Conservation (phyloP, 2,329 filamentous ascomycete species). For the Phialophora chinensis region DNA sequence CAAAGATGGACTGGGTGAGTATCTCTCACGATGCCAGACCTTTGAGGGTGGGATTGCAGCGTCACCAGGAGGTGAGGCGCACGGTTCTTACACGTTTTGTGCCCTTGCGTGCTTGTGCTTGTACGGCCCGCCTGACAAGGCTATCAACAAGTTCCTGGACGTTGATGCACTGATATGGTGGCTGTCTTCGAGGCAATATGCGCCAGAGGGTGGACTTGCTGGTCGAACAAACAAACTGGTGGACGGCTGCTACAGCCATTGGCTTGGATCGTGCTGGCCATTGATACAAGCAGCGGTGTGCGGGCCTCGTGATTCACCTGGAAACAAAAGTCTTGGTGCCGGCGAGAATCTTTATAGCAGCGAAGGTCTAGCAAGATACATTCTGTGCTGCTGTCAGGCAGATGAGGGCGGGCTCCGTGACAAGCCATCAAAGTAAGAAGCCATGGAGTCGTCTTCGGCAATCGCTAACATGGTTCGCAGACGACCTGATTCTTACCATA, state of each 20-base stretch:
- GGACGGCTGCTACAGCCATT: slow-evolving; percentile 97
- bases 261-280: slow-evolving; percentile 95
- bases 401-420: slow-evolving; percentile 85
- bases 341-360: slow-evolving; percentile 69
- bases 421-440: slow-evolving; percentile 83
- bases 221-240: slow-evolving; percentile 97
- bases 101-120: slow-evolving; percentile 87
- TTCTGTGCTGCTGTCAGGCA: slow-evolving; percentile 82
- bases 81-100: slow-evolving; percentile 96
- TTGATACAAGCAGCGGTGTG: slow-evolving; percentile 80
- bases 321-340: slow-evolving; percentile 8
- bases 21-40: slow-evolving; percentile 76
- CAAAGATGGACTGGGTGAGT: slow-evolving; percentile 75
- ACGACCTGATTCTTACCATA: slow-evolving; percentile 85
- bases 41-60: slow-evolving; percentile 93
- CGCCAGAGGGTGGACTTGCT: slow-evolving; percentile 89
- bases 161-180: slow-evolving; percentile 79
- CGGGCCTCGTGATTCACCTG: slow-evolving; percentile 51
- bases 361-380: slow-evolving; percentile 85
- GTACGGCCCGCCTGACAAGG: slow-evolving; percentile 76
- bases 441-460: slow-evolving; percentile 20
- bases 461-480: slow-evolving; percentile 52
- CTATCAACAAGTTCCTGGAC: slow-evolving; percentile 77
- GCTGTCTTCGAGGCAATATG: slow-evolving; percentile 87
- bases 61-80: slow-evolving; percentile 85